Evolutionary conservation across 2,329 filamentous ascomycete genomes (phyloP).

Genomic region (Aspergillus ruber): DNA sequence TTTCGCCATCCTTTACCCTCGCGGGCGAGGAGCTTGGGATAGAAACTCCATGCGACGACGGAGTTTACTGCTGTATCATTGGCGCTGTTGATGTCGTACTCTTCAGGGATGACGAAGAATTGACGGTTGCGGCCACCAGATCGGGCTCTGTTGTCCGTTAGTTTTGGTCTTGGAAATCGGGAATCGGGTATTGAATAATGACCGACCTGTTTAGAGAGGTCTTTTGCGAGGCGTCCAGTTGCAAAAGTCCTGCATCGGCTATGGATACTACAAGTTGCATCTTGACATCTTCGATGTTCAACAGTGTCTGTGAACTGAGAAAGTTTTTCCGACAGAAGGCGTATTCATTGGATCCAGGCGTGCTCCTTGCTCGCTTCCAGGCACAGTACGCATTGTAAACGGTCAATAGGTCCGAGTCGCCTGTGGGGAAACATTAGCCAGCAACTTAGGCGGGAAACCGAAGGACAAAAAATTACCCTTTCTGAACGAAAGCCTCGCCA

Average conservation of each 20-base stretch:
- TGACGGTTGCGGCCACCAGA: constrained; percentile 60
- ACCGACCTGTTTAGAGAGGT: constrained; percentile 57
- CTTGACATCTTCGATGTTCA: constrained; percentile 93
- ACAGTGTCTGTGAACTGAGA: constrained; percentile 77
- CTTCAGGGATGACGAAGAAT: constrained; percentile 76
- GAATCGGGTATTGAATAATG: neutral
- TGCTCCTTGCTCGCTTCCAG: constrained; percentile 78
- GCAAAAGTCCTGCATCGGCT: constrained; percentile 76
- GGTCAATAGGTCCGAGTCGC: constrained; percentile 87
- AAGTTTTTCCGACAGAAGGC: constrained; percentile 95
- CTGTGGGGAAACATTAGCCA: constrained; percentile 24
- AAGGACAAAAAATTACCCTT: constrained; percentile 42
- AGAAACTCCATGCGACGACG: constrained; percentile 89
- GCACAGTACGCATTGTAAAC: constrained; percentile 87
- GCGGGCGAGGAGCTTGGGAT: constrained; percentile 80
- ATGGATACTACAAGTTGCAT: constrained; percentile 80
- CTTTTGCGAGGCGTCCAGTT: constrained; percentile 67
- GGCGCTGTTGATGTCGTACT: constrained; percentile 67
- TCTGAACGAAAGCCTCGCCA: constrained; percentile 70
- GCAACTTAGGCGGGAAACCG: neutral
- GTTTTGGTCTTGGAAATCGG: constrained; percentile 1
- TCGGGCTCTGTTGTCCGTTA: constrained; percentile 42
- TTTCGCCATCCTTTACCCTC: constrained; percentile 87
- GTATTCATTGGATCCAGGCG: constrained; percentile 65
- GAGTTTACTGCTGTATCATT: constrained; percentile 75